Evolutionary conservation across 1,284 basidiomycete species (phyloP).

Genomic region (Gomphus sp.): DNA sequence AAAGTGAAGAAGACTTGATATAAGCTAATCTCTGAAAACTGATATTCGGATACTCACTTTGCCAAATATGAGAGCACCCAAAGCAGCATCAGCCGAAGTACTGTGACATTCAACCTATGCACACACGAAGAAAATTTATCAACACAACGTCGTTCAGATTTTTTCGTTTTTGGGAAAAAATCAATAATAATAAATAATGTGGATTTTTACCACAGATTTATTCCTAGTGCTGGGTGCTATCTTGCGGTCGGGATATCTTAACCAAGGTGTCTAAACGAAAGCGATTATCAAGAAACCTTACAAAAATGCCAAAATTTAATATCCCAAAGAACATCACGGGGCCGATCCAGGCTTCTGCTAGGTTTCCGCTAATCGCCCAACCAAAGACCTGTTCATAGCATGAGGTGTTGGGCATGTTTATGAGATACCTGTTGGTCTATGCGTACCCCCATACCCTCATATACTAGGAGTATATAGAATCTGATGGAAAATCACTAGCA

Average conservation of each 20-base stretch:
- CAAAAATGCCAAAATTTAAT: constrained; percentile 15
- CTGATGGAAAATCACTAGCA: neutral
- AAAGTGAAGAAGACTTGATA: neutral
- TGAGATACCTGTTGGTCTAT: neutral
- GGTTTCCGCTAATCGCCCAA: constrained; percentile 12
- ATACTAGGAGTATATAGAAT: constrained; percentile 7
- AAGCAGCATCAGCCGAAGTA: constrained; percentile 7
- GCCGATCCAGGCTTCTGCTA: constrained; percentile 16
- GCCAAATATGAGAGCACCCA: constrained; percentile 13
- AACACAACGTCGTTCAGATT: neutral
- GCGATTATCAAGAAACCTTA: neutral
- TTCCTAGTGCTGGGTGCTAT: constrained; percentile 16
- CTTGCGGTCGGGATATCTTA: neutral
- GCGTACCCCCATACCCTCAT: constrained; percentile 12
- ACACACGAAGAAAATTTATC: neutral
- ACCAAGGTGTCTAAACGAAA: neutral
- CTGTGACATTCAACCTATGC: constrained; percentile 11
- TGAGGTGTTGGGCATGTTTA: neutral
- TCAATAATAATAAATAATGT: too few relatives aligned
- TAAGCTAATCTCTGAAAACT: neutral
- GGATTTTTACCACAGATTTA: constrained; percentile 13
- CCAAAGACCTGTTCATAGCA: constrained; percentile 1
- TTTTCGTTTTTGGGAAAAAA: too few relatives aligned
- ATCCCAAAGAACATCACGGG: constrained; percentile 18
- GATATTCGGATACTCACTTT: constrained; percentile 3